A percentile compares a stretch with the other conserved stretches of the same genome.
Conservation (phyloP, 1,284 basidiomycete species). For the Malassezia pachydermatis region DNA sequence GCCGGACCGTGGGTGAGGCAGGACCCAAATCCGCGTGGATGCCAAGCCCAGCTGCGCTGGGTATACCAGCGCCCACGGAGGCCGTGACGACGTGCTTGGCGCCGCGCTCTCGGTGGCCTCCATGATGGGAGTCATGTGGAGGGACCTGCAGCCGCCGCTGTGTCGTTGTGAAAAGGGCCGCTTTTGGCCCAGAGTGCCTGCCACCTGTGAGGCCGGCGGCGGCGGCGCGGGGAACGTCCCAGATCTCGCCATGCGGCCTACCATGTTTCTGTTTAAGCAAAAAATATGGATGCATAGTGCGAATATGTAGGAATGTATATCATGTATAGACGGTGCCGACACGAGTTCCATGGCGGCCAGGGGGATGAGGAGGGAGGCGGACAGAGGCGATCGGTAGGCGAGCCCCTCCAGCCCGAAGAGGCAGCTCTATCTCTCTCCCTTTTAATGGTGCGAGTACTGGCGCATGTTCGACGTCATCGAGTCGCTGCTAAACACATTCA, state of each 20-base stretch:
- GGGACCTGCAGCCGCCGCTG: too few relatives aligned
- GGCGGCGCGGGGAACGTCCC: neutral
- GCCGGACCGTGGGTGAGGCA: conserved; percentile 13
- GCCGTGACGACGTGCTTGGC: neutral
- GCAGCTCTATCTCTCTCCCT: too few relatives aligned
- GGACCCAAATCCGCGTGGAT: conserved; percentile 1
- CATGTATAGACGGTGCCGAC: too few relatives aligned
- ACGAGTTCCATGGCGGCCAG: too few relatives aligned
- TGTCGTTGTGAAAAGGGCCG: neutral
- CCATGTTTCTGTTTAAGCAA: too few relatives aligned
- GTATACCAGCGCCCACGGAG: conserved; percentile 6
- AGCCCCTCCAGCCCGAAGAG: too few relatives aligned
- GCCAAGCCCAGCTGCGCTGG: neutral
- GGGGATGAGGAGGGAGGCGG: too few relatives aligned
- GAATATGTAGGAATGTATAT: neutral
- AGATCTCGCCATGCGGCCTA: too few relatives aligned
- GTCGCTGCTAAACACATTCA: conserved; percentile 3
- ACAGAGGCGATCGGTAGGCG: too few relatives aligned
- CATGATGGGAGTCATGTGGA: too few relatives aligned
- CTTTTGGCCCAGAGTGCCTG: neutral
- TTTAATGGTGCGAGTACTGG: conserved; percentile 10
- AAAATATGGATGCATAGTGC: neutral
- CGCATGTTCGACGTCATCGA: neutral
- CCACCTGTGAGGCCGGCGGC: neutral
- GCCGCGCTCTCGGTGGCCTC: too few relatives aligned